A percentile compares a stretch with the other conserved stretches of the same genome.
Evolutionary conservation across 306 rosid genomes (phyloP).

Genomic region (Neltuma alba): DNA sequence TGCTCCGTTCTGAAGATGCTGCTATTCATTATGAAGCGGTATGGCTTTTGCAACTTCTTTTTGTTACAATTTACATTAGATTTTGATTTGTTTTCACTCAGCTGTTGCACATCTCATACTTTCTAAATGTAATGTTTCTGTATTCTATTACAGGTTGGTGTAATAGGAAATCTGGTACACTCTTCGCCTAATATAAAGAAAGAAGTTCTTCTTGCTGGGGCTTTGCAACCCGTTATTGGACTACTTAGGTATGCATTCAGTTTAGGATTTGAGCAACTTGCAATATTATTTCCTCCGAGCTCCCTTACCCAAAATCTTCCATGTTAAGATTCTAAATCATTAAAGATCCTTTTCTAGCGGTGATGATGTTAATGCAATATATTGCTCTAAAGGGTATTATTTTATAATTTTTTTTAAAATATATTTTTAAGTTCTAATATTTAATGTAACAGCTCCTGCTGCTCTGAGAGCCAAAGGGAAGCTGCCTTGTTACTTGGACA

Average conservation of each 20-base stretch:
- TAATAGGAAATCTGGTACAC: conserved; percentile 95
- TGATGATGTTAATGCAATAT: conserved; percentile 2
- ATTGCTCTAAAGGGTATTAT: not conserved
- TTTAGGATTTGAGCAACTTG: conserved; percentile 29
- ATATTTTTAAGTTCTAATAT: not conserved
- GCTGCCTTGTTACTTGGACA: conserved; percentile 99
- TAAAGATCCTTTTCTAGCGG: conserved; percentile 15
- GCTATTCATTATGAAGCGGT: conserved; percentile 99
- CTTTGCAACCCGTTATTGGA: conserved; percentile 96
- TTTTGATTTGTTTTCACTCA: not conserved
- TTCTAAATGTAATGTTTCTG: conserved; percentile 39
- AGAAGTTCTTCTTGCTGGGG: conserved; percentile 96
- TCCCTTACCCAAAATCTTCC: not conserved
- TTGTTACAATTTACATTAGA: conserved; percentile 5
- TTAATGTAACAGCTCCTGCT: conserved; percentile 71
- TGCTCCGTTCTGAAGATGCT: conserved; percentile 95
- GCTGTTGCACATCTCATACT: conserved; percentile 30
- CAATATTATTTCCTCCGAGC: not conserved
- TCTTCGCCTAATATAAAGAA: conserved; percentile 96
- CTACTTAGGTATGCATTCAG: conserved; percentile 69
- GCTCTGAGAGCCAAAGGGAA: conserved; percentile 98
- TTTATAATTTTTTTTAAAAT: conserved; percentile 26
- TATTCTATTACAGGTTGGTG: conserved; percentile 82
- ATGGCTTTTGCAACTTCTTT: conserved; percentile 35
- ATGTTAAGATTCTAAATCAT: conserved; percentile 1